Base-by-base conservation (phyloP, 1,284 basidiomycete genomes). In the Coniferiporia weirii region DNA sequence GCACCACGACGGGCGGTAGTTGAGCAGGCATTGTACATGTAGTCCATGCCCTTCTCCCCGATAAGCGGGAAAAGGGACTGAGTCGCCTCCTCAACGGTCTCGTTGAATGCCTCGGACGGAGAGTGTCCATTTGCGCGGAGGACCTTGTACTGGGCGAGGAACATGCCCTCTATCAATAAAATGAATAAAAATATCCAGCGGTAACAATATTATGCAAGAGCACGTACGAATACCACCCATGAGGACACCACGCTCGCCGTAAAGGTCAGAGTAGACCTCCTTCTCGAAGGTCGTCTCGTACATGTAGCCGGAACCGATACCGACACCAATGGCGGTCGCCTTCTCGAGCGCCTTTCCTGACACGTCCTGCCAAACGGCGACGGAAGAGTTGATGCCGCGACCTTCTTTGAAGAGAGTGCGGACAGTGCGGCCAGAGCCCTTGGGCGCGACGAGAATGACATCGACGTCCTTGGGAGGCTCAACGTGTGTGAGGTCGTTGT, bases 391-490 rank as follows among this genome's bases (percentile, higher is more conserved):
- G 81, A 97, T 97, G 59, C 95, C 97, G 70, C 95, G 92, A 66
- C 96, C 97, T 83, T 99, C 97, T 78, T 98, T 96, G 88, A 99
- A 99, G 70, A 99, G 92, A 52, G 95, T 97, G 71, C 97, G 95
- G 75, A 99, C 96, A 64, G 97, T 99, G 65, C 95, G 90, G 66
- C 97, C 96, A 53, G 96, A 98, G 64, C 97, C 97, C 79, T 99
- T 99, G 70, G 96, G 96, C 19, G 97, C 97, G 65, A 97, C 95
- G 67, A 99, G 92, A 75, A 99, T 98, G 69, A 99, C 97, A 73
- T 99, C 97, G 65, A 98, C 93, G 73, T 98, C 95, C 54, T 81
- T 71, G 57, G 97, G 97, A 64, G 94, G 91, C 53, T 95, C 71
- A 67, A 99, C 94, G 64, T 95, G 82, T 66, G 96, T 99, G 77